These are phyloP conservation scores for Fraxinus quadrangulata DNA, from an alignment of 257 asterid species.

Conservation along the genomic window DNA sequence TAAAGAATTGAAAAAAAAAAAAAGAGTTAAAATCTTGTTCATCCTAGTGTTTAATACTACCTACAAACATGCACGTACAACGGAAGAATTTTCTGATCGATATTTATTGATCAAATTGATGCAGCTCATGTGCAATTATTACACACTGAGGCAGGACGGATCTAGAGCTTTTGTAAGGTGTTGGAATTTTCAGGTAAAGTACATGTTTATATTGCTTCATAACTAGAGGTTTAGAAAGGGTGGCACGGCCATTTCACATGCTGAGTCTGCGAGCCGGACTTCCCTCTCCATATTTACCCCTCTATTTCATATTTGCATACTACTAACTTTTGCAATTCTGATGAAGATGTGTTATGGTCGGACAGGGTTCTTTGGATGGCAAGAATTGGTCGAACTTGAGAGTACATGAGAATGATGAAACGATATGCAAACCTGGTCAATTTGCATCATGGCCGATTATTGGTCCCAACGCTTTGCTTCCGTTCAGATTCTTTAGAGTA, in stretches of 20 bases:
- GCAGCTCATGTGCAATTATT: constrained; percentile 96
- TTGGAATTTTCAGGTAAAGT: constrained; percentile 85
- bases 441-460: constrained; percentile 86
- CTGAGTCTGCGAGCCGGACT: background rate
- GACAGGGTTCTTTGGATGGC: constrained; percentile 86
- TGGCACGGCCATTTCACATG: background rate
- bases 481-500: constrained; percentile 78
- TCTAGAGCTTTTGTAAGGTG: constrained; percentile 73
- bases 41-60: background rate
- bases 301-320: background rate
- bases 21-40: background rate
- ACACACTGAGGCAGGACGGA: constrained; percentile 95
- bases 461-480: constrained; percentile 84
- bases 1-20: background rate
- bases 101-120: constrained; percentile 5
- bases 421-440: constrained; percentile 82
- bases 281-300: background rate
- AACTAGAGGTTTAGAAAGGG: background rate
- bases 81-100: background rate
- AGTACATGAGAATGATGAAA: constrained; percentile 76
- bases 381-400: constrained; percentile 80
- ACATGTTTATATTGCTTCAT: background rate
- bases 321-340: background rate
- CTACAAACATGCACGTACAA: background rate
- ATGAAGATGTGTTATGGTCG: background rate